These are phyloP conservation scores for Wickerhamiella sergipiensis DNA, from an alignment of 805 yeast genomes.

Conservation along the genomic window DNA sequence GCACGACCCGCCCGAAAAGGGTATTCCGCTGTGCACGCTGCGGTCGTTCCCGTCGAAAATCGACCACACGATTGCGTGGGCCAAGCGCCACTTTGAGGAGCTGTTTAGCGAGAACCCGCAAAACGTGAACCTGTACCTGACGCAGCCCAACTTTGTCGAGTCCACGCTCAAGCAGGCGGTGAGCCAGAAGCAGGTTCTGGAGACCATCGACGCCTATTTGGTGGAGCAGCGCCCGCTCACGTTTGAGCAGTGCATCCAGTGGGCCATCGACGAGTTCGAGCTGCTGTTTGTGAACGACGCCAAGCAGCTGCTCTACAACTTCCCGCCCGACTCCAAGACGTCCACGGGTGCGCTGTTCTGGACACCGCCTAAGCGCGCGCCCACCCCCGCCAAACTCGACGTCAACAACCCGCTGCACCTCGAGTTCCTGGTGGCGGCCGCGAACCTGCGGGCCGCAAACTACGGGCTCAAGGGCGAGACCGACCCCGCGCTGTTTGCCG, in stretches of 20 bases:
- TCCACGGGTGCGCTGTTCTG: slow-evolving; percentile 88
- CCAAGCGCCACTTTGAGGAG: slow-evolving; percentile 86
- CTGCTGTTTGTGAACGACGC: slow-evolving; percentile 74
- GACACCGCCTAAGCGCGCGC: slow-evolving; percentile 97
- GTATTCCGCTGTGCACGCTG: slow-evolving; percentile 92
- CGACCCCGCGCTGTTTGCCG: slow-evolving; percentile 31
- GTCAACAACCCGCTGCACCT: slow-evolving; percentile 63
- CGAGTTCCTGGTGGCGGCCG: slow-evolving; percentile 76
- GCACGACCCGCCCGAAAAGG: slow-evolving; percentile 96
- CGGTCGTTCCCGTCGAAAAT: slow-evolving; percentile 96
- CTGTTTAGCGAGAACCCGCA: slow-evolving; percentile 84
- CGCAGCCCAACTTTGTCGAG: slow-evolving; percentile 89
- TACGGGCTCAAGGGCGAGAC: slow-evolving; percentile 76
- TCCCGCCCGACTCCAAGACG: slow-evolving; percentile 88
- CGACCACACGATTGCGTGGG: slow-evolving; percentile 99
- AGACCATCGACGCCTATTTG: slow-evolving; percentile 55
- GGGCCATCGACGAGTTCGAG: slow-evolving; percentile 92
- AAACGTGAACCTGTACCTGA: slow-evolving; percentile 77
- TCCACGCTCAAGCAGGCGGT: slow-evolving; percentile 82
- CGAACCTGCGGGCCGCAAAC: slow-evolving; percentile 79
- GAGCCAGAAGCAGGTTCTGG: slow-evolving; percentile 76
- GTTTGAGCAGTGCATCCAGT: slow-evolving; percentile 84
- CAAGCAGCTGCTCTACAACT: slow-evolving; percentile 78
- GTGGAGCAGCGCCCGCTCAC: slow-evolving; percentile 72
- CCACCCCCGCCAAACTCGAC: slow-evolving; percentile 71